phyloP scores from a whole-genome alignment of 306 rosid species.

The Macrotyloma uniflorum region DNA sequence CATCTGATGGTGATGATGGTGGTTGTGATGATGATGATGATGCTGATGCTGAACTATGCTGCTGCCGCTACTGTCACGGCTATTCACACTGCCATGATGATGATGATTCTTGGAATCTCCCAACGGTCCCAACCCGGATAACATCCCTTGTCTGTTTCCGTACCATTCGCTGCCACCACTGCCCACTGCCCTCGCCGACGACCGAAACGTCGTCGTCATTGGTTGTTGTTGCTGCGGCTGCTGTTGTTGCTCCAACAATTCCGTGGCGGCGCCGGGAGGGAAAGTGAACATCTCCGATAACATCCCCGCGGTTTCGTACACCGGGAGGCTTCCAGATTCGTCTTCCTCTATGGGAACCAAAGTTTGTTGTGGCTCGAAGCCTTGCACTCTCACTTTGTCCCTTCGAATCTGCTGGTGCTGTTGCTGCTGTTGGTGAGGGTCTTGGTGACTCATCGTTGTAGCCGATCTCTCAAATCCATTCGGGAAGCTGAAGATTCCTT shows the following conservation, averaged over 20 bases:
- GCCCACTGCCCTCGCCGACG: constrained; percentile 31
- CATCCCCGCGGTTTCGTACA: constrained; percentile 80
- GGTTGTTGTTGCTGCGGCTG: constrained; percentile 45
- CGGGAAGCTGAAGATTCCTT: constrained; percentile 73
- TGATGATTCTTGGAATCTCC: constrained; percentile 51
- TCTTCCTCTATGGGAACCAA: constrained; percentile 51
- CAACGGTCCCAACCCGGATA: constrained; percentile 51
- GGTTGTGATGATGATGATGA: constrained; percentile 39
- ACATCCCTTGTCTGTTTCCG: constrained; percentile 62
- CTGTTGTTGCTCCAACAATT: constrained; percentile 54
- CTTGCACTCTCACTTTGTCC: constrained; percentile 75
- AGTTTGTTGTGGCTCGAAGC: constrained; percentile 46
- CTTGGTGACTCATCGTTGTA: constrained; percentile 39
- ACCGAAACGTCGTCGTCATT: constrained; percentile 48
- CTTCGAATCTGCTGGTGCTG: constrained; percentile 87
- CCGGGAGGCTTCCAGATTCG: constrained; percentile 61
- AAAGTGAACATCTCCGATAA: constrained; percentile 93
- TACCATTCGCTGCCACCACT: constrained; percentile 65
- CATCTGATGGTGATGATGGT: constrained; percentile 60
- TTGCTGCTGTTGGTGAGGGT: constrained; percentile 53
- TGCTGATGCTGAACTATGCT: constrained; percentile 38
- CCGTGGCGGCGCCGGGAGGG: constrained; percentile 44
- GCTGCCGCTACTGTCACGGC: constrained; percentile 46
- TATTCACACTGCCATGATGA: constrained; percentile 39
- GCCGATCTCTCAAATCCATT: constrained; percentile 79